Conservation (phyloP, 2,329 filamentous ascomycete species). For the Fusarium humuli region DNA sequence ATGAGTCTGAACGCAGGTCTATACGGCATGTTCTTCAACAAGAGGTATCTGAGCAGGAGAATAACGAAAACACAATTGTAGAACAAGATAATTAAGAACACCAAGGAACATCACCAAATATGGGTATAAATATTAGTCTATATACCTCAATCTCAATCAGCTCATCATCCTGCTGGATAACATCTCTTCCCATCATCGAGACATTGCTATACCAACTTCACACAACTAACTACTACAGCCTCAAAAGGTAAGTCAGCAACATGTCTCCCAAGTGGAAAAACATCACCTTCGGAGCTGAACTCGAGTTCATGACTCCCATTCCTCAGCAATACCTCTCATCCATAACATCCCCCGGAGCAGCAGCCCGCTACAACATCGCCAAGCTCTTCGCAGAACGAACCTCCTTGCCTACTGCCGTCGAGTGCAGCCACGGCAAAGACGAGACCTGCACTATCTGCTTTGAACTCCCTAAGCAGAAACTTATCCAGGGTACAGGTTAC, state of each 20-base stretch:
- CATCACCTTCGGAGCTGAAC: conserved; percentile 41
- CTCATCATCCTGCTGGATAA: background rate
- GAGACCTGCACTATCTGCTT: conserved; percentile 4
- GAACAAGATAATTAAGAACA: background rate
- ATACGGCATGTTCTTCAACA: background rate
- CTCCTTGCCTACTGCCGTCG: background rate
- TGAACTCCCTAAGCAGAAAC: background rate
- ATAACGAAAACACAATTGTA: background rate
- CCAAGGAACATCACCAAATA: background rate
- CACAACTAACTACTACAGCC: background rate
- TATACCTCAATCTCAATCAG: background rate
- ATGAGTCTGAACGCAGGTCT: background rate
- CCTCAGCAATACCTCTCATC: background rate
- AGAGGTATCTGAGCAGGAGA: background rate
- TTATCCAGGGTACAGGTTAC: background rate
- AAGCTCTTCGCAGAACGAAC: background rate
- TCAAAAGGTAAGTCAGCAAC: background rate
- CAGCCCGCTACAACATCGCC: conserved; percentile 13
- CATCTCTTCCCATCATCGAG: background rate
- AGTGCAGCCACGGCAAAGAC: background rate
- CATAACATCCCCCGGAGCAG: background rate
- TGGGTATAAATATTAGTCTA: background rate
- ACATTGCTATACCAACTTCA: background rate
- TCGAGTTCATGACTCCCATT: conserved; percentile 39
- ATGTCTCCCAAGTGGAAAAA: conserved; percentile 6